Percentiles rank a stretch among this genome's conserved stretches.
These are phyloP conservation scores for Candida corydali DNA, from an alignment of 805 yeast genomes.

Conservation along the genomic window DNA sequence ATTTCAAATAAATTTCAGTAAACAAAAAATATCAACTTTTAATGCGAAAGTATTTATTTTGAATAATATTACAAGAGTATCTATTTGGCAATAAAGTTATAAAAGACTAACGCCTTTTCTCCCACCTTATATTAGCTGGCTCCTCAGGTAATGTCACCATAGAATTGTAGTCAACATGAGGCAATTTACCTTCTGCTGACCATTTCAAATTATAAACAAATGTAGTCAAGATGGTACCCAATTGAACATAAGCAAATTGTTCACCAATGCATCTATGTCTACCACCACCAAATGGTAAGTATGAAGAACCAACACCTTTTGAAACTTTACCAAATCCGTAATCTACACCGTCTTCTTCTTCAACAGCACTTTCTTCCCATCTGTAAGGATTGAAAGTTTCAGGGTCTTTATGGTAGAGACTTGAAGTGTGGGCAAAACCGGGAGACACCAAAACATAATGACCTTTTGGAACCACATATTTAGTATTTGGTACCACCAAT, in stretches of 20 bases:
- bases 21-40: too few relatives aligned
- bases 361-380: slow-evolving; percentile 47
- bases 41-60: too few relatives aligned
- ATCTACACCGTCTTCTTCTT: slow-evolving; percentile 48
- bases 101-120: slow-evolving; percentile 66
- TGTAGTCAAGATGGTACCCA: slow-evolving; percentile 77
- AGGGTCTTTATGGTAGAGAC: slow-evolving; percentile 76
- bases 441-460: slow-evolving; percentile 91
- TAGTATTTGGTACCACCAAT: slow-evolving; percentile 73
- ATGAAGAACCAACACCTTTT: slow-evolving; percentile 94
- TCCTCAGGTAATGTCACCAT: slow-evolving; percentile 90
- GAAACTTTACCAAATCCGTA: slow-evolving; percentile 97
- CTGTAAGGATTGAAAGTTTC: slow-evolving; percentile 75
- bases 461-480: slow-evolving; percentile 80
- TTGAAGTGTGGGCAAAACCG: slow-evolving; percentile 80
- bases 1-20: too few relatives aligned
- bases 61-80: too few relatives aligned
- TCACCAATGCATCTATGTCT: slow-evolving; percentile 99
- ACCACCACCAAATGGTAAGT: slow-evolving; percentile 98
- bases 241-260: slow-evolving; percentile 92
- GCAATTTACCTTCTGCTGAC: slow-evolving; percentile 52
- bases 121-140: slow-evolving; percentile 73
- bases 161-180: slow-evolving; percentile 73
- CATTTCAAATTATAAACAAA: slow-evolving; percentile 75
- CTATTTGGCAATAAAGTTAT: too few relatives aligned